Evolutionary conservation across 129 eudicot species (phyloP).

Genomic region (Cynara cardunculus): DNA sequence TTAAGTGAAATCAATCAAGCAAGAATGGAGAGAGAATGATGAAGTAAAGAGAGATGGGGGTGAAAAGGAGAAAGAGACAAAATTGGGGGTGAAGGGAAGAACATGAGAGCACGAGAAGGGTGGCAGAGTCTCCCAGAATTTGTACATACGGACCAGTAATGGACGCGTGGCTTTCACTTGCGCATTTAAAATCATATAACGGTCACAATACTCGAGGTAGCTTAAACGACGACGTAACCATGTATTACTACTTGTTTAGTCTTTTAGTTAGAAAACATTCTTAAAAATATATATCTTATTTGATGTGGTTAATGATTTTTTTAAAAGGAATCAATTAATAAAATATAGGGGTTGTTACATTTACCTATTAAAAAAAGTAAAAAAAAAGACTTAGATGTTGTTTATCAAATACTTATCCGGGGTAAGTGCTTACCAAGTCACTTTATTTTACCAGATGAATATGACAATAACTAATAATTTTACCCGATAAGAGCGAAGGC

Average conservation of each 20-base stretch:
- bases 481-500: too few species aligned
- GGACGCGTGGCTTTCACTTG: slow-evolving; percentile 2
- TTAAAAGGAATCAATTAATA: too few species aligned
- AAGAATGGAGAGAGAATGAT: slow-evolving; percentile 10
- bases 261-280: background rate
- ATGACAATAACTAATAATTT: too few species aligned
- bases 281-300: background rate
- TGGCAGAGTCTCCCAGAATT: slow-evolving; percentile 24
- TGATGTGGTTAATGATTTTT: background rate
- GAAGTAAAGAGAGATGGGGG: background rate
- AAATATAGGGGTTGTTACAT: too few species aligned
- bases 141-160: slow-evolving; percentile 11
- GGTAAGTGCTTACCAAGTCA: too few species aligned
- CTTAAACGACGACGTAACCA: slow-evolving; percentile 19
- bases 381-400: too few species aligned
- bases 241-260: background rate
- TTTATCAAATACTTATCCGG: too few species aligned
- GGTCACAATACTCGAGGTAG: slow-evolving; percentile 46
- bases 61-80: slow-evolving; percentile 31
- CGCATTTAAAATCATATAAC: slow-evolving; percentile 37
- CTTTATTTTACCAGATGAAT: too few species aligned
- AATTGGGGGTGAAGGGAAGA: slow-evolving; percentile 26
- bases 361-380: too few species aligned
- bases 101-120: slow-evolving; percentile 40
- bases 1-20: background rate